A percentile compares a stretch with the other conserved stretches of the same genome.
These are phyloP conservation scores for Clavispora fructus DNA, from an alignment of 805 yeast genomes.

Conservation along the genomic window DNA sequence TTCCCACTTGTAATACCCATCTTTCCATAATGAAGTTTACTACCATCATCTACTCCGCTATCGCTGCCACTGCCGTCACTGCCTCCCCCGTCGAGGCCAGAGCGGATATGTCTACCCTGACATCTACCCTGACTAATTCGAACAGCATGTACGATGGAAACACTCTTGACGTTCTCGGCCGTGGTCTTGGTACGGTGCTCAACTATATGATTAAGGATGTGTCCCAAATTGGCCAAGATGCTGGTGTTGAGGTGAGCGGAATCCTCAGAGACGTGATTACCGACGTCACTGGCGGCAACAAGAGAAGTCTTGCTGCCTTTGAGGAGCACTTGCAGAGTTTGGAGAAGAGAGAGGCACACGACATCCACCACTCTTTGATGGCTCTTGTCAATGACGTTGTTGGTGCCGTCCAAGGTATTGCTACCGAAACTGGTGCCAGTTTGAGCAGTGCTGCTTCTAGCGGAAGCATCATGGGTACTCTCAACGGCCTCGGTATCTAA, in stretches of 20 bases:
- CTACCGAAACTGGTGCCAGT: neutral
- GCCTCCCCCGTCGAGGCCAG: slow-evolving; percentile 5
- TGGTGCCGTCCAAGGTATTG: neutral
- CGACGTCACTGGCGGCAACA: neutral
- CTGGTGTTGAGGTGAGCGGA: neutral
- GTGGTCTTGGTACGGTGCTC: neutral
- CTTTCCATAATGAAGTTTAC: slow-evolving; percentile 6
- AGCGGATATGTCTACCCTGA: neutral
- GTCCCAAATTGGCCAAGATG: neutral
- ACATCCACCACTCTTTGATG: neutral
- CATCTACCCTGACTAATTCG: neutral
- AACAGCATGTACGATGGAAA: neutral
- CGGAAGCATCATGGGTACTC: neutral
- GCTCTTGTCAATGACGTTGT: neutral
- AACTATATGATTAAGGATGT: neutral
- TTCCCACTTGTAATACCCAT: neutral
- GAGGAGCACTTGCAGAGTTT: neutral
- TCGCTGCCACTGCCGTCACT: slow-evolving; percentile 6
- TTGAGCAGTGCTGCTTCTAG: neutral
- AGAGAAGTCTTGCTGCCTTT: neutral
- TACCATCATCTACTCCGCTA: slow-evolving; percentile 2
- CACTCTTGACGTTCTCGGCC: neutral
- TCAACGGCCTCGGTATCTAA: neutral
- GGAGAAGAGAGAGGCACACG: neutral
- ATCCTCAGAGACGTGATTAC: neutral